Base-by-base conservation (phyloP, 805 yeast genomes). In the Kazachstania africana region DNA sequence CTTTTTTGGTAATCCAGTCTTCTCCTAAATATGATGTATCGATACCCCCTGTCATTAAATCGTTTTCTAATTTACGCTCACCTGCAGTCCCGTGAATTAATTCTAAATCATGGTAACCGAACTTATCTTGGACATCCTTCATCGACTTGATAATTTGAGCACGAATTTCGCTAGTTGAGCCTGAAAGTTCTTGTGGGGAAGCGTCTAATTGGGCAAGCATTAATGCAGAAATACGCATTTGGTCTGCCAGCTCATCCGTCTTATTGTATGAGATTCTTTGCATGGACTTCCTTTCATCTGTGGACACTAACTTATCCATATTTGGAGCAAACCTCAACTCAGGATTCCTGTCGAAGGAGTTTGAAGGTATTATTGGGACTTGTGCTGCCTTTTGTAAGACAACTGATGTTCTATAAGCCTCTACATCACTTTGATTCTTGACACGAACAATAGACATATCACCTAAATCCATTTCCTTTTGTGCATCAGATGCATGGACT, bases 181-280 rank as follows among this genome's bases (percentile, higher is more conserved):
- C 55, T 43, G 55, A 59, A 26, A 70, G 49, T 6, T 62, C 59
- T 26, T 66, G 65, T 9, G 70, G 62, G 3, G 73, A 64, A 12
- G 75, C 70, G 37, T 91, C 96, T 19, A 91, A 59, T 53, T 91
- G 98, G 8, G 85, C 75, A 17, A 91, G 61, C 94, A 91, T 91
- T 4, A 91, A 81, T 1, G 96, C 82, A 0, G 98, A 96, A 17
- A 94, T 87, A 43, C 96, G 70, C 88, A 91, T 83, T 54, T 91
- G 97, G 6, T 83, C 78, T 0, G 95, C 93, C 22, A 84, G 55
- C 38, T 72, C 75, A 28, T 72, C 65, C 5, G 69, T 62, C 25
- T 44, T 42, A 28, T 44, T 48, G 17, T 38, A 40, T 12, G 41
- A 38, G 17, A 39, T 39, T 12, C 39, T 40, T 2, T 45, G 34